Base-by-base conservation (phyloP, 331 rosid species). In the Telfairia occidentalis region DNA sequence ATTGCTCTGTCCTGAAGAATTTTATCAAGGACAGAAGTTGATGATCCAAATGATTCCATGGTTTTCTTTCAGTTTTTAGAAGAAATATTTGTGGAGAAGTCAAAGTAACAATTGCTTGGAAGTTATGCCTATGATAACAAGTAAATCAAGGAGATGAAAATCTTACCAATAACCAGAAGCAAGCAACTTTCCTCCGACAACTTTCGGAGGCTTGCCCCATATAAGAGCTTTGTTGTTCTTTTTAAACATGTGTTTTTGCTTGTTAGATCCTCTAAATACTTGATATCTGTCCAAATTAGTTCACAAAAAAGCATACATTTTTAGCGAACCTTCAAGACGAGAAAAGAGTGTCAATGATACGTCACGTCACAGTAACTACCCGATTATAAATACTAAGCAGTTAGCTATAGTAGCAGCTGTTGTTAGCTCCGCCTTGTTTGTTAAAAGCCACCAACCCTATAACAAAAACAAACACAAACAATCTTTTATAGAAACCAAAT, bases 101-200 rank as follows among this genome's bases (percentile, higher is more conserved):
- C 19, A 30, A 16, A 66, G 50, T 21, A 38, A 26, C 21, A 23
- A 42, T 43, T 26, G 32, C 42, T 21, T 38, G 35, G 72, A 35
- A 12, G 54, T 42, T 13, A 43, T 23, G 37, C n/a, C 23, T n/a
- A 70, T n/a, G 76, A 52, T 18, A 30, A 48, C 21, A 30, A 28
- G 43, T 16, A 71, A 30, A 71, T 57, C 21, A 30, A 30, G 49
- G 9, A 49, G 59, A 32, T 16, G 65, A 73, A 81, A 81, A 76
- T 78, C 92, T 79, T 86, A 95, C 99, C 99, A 95, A 78, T 87
- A 95, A 83, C 99, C 97, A 71, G 97, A 95, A 81, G 90, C 97
- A 81, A 95, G 96, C 78, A 95, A 78, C 82, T 85, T 89, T 61
- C 91, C 91, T 35, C 91, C 91, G 28, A 89, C 73, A 40, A 89